phyloP scores from a whole-genome alignment of 2,329 filamentous ascomycete species.

The Nakataea oryzae region DNA sequence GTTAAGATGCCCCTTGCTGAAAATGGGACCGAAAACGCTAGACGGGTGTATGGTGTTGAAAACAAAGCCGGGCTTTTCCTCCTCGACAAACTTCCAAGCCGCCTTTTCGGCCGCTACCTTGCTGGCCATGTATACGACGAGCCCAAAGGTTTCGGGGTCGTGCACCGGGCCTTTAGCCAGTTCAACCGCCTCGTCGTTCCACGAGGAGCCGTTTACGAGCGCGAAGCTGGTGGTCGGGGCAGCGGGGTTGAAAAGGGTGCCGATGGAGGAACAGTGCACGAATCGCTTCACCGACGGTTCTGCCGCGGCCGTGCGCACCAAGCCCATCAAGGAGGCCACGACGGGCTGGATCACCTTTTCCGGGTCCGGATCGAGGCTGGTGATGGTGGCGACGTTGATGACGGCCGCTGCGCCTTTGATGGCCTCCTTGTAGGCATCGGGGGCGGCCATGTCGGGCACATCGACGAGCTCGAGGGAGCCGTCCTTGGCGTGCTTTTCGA shows the following conservation, averaged over 20 bases:
- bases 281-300: slow-evolving; percentile 26
- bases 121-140: slow-evolving; percentile 7
- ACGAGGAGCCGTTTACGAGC: slow-evolving; percentile 7
- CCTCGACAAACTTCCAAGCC: slow-evolving; percentile 8
- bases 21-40: neutral
- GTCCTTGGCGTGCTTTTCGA: slow-evolving; percentile 20
- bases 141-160: neutral
- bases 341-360: slow-evolving; percentile 25
- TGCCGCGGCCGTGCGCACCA: slow-evolving; percentile 22
- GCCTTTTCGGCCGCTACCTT: slow-evolving; percentile 10
- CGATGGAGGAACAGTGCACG: slow-evolving; percentile 26
- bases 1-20: neutral
- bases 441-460: slow-evolving; percentile 21
- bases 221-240: slow-evolving; percentile 9
- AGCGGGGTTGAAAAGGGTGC: slow-evolving; percentile 11
- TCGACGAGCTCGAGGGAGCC: slow-evolving; percentile 21
- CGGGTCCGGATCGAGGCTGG: slow-evolving; percentile 23
- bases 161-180: slow-evolving; percentile 7
- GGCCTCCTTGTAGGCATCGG: slow-evolving; percentile 15
- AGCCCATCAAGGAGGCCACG: slow-evolving; percentile 15
- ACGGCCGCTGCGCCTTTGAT: slow-evolving; percentile 20
- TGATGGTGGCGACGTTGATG: slow-evolving; percentile 25
- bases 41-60: slow-evolving; percentile 11
- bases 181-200: slow-evolving; percentile 11
- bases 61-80: slow-evolving; percentile 8